A percentile compares a stretch with the other conserved stretches of the same genome.
Conservation (phyloP, 2,329 filamentous ascomycete genomes). For the Botryotinia convoluta region DNA sequence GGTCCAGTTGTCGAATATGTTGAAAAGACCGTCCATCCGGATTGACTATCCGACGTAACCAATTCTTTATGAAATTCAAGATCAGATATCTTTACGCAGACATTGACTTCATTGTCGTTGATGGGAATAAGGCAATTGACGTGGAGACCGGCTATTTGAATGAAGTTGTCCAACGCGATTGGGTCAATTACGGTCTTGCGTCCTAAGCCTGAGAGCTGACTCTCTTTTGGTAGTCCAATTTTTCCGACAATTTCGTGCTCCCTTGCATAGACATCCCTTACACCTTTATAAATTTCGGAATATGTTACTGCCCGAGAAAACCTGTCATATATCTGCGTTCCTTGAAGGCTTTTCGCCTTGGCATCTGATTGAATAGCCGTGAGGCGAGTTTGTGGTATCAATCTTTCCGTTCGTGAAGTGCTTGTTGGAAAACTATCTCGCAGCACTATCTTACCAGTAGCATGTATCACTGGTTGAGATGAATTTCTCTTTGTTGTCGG, state of each 20-base stretch:
- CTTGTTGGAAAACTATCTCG: neutral
- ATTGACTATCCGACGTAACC: neutral
- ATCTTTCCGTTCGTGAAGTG: neutral
- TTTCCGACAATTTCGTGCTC: neutral
- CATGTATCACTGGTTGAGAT: neutral
- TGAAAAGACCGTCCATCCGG: neutral
- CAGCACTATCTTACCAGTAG: neutral
- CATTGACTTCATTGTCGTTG: conserved; percentile 28
- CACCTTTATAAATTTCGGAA: conserved; percentile 7
- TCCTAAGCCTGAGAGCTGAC: neutral
- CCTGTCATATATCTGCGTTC: neutral
- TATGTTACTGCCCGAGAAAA: conserved; percentile 6
- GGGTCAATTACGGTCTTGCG: neutral
- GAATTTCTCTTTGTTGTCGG: neutral
- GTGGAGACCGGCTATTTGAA: conserved; percentile 38
- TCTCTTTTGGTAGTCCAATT: neutral
- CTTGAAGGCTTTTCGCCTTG: neutral
- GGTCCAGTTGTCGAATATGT: neutral
- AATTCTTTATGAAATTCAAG: neutral
- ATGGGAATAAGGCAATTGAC: conserved; percentile 16
- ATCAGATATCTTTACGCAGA: conserved; percentile 15
- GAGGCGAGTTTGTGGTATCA: neutral
- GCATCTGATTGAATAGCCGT: neutral
- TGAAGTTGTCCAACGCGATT: conserved; percentile 37
- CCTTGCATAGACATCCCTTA: neutral